Conservation (phyloP, 2,329 filamentous ascomycete species). For the Ascochyta rabiei region DNA sequence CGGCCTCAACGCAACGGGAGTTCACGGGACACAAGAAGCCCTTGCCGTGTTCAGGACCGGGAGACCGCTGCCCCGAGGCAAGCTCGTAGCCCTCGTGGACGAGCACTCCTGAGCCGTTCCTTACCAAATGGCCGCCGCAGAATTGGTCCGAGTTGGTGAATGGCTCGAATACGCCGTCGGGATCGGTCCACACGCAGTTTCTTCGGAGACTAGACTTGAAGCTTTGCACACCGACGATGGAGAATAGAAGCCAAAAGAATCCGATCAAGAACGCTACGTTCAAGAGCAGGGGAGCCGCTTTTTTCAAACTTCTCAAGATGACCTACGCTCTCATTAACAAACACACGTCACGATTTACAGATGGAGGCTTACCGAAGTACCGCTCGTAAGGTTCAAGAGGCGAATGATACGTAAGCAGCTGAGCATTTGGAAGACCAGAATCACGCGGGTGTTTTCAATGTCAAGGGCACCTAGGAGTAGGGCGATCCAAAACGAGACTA, state of each 20-base stretch:
- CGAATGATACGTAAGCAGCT: conserved; percentile 92
- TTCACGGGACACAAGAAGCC: conserved; percentile 86
- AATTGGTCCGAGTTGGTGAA: conserved; percentile 70
- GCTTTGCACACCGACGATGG: conserved; percentile 94
- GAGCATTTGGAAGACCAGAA: conserved; percentile 95
- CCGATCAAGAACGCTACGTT: conserved; percentile 93
- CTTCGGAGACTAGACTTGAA: conserved; percentile 67
- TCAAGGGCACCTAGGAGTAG: conserved; percentile 75
- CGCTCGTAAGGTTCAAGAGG: conserved; percentile 88
- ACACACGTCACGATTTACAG: neutral
- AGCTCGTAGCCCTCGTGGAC: conserved; percentile 68
- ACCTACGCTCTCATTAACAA: conserved; percentile 60
- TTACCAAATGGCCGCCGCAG: conserved; percentile 78
- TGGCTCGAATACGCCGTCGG: conserved; percentile 54
- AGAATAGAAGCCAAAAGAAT: conserved; percentile 98
- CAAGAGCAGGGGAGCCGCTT: conserved; percentile 87
- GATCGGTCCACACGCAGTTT: conserved; percentile 58
- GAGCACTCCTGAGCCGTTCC: conserved; percentile 56
- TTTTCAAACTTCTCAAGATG: conserved; percentile 92
- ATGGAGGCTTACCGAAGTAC: conserved; percentile 74
- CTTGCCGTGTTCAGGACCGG: conserved; percentile 62
- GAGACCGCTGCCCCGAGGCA: conserved; percentile 43
- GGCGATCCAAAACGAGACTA: conserved; percentile 93
- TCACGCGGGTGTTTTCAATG: conserved; percentile 70
- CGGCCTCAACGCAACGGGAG: conserved; percentile 80